Conservation (phyloP, 129 eudicot species). For the Tanacetum coccineum region DNA sequence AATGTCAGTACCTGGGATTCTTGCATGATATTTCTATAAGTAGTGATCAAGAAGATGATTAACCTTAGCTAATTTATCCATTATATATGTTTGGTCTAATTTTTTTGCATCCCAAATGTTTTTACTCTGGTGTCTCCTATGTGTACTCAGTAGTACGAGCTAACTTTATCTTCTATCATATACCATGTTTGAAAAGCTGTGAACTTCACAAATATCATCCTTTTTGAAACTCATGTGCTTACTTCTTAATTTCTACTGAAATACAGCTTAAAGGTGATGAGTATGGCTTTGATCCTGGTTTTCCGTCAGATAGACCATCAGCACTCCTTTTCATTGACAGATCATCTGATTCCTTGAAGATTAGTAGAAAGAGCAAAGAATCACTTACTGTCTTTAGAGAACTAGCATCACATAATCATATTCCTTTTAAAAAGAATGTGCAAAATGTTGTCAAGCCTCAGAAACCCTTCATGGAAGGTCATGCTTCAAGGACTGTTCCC, state of each 20-base stretch:
- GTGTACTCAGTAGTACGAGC: constrained; percentile 1
- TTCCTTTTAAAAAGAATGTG: constrained; percentile 17
- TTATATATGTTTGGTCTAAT: not conserved
- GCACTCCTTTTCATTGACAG: constrained; percentile 81
- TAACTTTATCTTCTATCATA: constrained; percentile 5
- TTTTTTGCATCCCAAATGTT: not conserved
- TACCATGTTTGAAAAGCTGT: constrained; percentile 14
- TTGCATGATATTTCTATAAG: not conserved
- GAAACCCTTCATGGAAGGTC: too few species aligned
- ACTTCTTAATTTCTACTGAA: constrained; percentile 20
- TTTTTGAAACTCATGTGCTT: constrained; percentile 8
- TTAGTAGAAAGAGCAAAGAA: constrained; percentile 51
- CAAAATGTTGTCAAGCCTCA: constrained; percentile 30
- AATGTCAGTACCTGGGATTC: constrained; percentile 3
- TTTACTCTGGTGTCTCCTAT: constrained; percentile 5
- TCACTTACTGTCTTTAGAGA: constrained; percentile 71
- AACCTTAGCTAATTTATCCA: constrained; percentile 5
- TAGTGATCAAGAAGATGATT: not conserved
- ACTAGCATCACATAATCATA: constrained; percentile 44
- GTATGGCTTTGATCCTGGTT: constrained; percentile 45
- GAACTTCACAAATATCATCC: constrained; percentile 13
- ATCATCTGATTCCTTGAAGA: constrained; percentile 56
- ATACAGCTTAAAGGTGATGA: constrained; percentile 60
- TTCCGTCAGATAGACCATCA: constrained; percentile 72
- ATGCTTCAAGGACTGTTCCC: constrained; percentile 11